Evolutionary conservation across 2,329 filamentous ascomycete genomes (phyloP).

Genomic region (Paecilomyces sp.): DNA sequence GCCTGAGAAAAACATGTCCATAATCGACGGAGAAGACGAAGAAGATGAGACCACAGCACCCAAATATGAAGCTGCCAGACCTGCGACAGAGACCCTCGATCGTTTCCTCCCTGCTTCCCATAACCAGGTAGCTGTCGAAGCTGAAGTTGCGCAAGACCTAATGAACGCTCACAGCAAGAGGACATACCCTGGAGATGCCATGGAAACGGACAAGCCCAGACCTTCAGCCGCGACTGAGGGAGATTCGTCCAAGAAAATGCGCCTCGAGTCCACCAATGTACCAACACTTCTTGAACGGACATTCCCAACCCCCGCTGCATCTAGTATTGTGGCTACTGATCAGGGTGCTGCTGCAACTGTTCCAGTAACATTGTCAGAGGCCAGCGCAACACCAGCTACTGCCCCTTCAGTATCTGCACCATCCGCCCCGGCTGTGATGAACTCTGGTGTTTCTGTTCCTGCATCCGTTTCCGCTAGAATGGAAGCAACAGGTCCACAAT

Average conservation of each 20-base stretch:
- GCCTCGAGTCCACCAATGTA: neutral
- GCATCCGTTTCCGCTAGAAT: conserved; percentile 3
- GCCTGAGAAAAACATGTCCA: conserved; percentile 15
- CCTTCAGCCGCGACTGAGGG: neutral
- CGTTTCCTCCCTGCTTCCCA: neutral
- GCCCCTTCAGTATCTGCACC: neutral
- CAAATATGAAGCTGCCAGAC: conserved; percentile 7
- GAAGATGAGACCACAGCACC: conserved; percentile 16
- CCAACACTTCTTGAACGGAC: neutral
- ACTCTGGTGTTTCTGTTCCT: neutral
- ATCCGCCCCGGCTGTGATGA: neutral
- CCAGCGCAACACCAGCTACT: neutral
- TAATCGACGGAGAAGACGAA: conserved; percentile 19
- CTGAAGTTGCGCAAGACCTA: neutral
- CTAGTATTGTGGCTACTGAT: neutral
- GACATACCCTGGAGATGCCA: neutral
- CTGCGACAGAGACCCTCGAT: neutral
- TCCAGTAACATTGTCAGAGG: neutral
- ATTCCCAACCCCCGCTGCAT: neutral
- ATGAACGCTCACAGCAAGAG: neutral
- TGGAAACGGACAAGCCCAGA: neutral
- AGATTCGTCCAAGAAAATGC: neutral
- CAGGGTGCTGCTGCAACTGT: neutral
- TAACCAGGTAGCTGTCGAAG: neutral
- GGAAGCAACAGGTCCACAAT: conserved; percentile 9